Conservation (phyloP, 352 stramenopile genomes). For the Pythium pyrilobum region DNA sequence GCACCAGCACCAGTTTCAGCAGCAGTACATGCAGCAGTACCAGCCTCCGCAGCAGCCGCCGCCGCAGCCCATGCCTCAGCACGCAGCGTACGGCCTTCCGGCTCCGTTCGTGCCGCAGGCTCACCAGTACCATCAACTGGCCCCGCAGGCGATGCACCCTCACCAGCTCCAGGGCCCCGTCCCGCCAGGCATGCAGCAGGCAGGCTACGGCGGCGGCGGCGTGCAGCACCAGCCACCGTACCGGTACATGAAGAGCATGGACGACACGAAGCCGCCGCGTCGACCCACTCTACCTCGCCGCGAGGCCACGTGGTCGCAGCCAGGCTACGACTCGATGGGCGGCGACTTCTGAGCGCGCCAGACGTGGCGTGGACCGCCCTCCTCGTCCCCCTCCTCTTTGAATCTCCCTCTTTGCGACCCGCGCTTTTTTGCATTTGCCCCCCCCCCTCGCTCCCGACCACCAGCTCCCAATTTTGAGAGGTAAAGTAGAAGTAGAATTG, state of each 20-base stretch:
- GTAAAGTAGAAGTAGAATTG: conserved; percentile 30
- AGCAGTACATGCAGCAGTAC: conserved; percentile 29
- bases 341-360: conserved; percentile 18
- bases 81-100: conserved; percentile 8
- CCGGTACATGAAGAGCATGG: conserved; percentile 68
- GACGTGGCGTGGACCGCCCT: no score
- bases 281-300: conserved; percentile 22
- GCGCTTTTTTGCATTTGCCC: not conserved
- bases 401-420: not conserved
- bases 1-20: conserved; percentile 56
- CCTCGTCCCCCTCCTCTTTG: no score
- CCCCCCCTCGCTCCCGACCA: not conserved
- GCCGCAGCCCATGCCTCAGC: conserved; percentile 5
- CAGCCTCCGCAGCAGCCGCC: conserved; percentile 17
- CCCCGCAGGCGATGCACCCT: conserved; percentile 11
- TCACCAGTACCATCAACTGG: conserved; percentile 23
- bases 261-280: conserved; percentile 33
- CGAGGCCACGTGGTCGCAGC: conserved; percentile 52
- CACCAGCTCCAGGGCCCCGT: conserved; percentile 9
- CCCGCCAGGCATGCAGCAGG: conserved; percentile 7
- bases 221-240: conserved; percentile 30
- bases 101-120: conserved; percentile 15
- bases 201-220: conserved; percentile 2
- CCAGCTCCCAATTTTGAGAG: conserved; percentile 16
- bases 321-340: conserved; percentile 15